phyloP scores from a whole-genome alignment of 2,329 filamentous ascomycete species.

The Fusarium sarcochroum region DNA sequence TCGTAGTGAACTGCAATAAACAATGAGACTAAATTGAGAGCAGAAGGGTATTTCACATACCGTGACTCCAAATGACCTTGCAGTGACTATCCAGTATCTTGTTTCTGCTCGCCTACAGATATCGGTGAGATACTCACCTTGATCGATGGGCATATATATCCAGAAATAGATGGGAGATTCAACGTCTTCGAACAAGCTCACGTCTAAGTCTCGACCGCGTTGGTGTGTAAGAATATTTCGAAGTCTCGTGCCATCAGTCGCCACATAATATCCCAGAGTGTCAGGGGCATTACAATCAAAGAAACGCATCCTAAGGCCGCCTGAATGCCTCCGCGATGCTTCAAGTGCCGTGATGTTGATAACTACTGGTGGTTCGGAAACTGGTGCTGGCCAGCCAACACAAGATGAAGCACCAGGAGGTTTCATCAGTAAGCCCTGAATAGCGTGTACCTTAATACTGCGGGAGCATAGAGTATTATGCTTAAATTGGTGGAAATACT shows the following conservation, averaged over 20 bases:
- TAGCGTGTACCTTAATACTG: not conserved
- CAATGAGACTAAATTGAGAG: not conserved
- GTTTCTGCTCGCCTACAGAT: not conserved
- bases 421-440: not conserved
- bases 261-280: conserved; percentile 18
- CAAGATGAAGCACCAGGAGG: not conserved
- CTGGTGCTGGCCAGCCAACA: conserved; percentile 18
- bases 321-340: not conserved
- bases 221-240: not conserved
- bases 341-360: conserved; percentile 18
- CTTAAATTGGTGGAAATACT: too few relatives aligned
- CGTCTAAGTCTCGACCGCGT: not conserved
- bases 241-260: conserved; percentile 4
- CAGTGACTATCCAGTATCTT: not conserved
- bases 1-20: conserved; percentile 20
- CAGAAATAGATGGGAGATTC: not conserved
- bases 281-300: conserved; percentile 16
- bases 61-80: not conserved
- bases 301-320: conserved; percentile 19
- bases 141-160: not conserved
- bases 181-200: not conserved
- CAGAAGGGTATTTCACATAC: not conserved
- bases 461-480: too few relatives aligned
- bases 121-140: not conserved
- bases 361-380: conserved; percentile 1